phyloP scores from a whole-genome alignment of 1,139 yeast species.

The Pichia sp. region DNA sequence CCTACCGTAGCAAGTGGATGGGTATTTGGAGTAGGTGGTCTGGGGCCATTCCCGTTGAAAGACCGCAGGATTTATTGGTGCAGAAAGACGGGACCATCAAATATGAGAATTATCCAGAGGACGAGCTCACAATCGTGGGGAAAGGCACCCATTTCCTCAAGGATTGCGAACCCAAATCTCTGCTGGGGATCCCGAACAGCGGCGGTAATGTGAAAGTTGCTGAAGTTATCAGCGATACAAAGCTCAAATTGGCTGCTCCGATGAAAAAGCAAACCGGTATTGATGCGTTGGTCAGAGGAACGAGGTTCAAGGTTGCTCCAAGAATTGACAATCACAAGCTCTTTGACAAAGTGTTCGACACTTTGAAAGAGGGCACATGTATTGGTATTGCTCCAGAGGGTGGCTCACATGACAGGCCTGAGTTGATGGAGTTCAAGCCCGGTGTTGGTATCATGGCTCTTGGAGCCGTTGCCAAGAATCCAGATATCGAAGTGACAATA shows the following conservation, averaged over 20 bases:
- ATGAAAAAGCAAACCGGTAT: conserved; percentile 40
- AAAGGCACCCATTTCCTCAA: conserved; percentile 46
- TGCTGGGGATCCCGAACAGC: conserved; percentile 58
- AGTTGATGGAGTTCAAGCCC: conserved; percentile 67
- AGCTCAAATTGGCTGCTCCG: conserved; percentile 47
- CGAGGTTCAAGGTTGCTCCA: conserved; percentile 54
- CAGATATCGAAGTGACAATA: conserved; percentile 52
- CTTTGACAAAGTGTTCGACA: conserved; percentile 61
- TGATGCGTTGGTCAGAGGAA: conserved; percentile 43
- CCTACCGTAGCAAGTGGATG: conserved; percentile 49
- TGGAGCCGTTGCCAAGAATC: conserved; percentile 62
- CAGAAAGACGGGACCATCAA: conserved; percentile 45
- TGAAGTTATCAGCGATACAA: conserved; percentile 50
- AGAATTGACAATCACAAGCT: conserved; percentile 59
- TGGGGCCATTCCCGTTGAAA: conserved; percentile 66
- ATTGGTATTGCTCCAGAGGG: conserved; percentile 79
- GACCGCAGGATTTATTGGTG: conserved; percentile 64
- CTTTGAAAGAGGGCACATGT: conserved; percentile 52
- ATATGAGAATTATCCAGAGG: conserved; percentile 37
- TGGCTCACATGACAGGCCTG: conserved; percentile 78
- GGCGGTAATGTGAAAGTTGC: conserved; percentile 57
- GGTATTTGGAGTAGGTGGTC: conserved; percentile 56
- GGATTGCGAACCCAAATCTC: conserved; percentile 47
- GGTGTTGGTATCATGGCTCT: conserved; percentile 82
- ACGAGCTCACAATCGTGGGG: conserved; percentile 41